Evolutionary conservation across 148 eudicot genomes (phyloP).

Genomic region (Rhododendron simsii): DNA sequence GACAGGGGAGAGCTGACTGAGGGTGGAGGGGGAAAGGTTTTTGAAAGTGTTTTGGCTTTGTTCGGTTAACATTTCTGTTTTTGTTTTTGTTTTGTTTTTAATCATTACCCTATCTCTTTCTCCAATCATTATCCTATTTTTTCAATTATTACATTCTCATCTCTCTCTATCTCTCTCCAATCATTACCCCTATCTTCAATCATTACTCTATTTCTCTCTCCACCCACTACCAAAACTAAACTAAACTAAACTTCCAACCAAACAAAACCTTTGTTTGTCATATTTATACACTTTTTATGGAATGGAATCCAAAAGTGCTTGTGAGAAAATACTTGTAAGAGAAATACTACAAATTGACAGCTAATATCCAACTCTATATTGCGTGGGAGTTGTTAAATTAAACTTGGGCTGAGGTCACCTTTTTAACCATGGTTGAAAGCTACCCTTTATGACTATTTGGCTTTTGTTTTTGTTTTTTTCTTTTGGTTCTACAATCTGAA

Average conservation of each 20-base stretch:
- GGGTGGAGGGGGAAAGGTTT: conserved; percentile 15
- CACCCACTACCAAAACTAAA: too few species aligned
- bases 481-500: too few species aligned
- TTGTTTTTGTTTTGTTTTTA: too few species aligned
- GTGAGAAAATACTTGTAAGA: background rate
- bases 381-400: conserved; percentile 6
- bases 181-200: too few species aligned
- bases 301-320: background rate
- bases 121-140: too few species aligned
- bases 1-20: background rate
- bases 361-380: conserved; percentile 36
- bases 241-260: too few species aligned
- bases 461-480: background rate
- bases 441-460: background rate
- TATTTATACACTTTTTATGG: background rate
- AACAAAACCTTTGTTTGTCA: too few species aligned
- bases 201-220: too few species aligned
- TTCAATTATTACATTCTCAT: too few species aligned
- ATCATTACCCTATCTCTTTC: too few species aligned
- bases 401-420: conserved; percentile 4
- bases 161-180: too few species aligned
- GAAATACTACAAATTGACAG: conserved; percentile 24
- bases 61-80: too few species aligned
- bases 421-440: conserved; percentile 12
- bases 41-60: conserved; percentile 23